Percentiles rank a stretch among this genome's conserved stretches.
Evolutionary conservation across 306 rosid genomes (phyloP).

Genomic region (Gillenia trifoliata): DNA sequence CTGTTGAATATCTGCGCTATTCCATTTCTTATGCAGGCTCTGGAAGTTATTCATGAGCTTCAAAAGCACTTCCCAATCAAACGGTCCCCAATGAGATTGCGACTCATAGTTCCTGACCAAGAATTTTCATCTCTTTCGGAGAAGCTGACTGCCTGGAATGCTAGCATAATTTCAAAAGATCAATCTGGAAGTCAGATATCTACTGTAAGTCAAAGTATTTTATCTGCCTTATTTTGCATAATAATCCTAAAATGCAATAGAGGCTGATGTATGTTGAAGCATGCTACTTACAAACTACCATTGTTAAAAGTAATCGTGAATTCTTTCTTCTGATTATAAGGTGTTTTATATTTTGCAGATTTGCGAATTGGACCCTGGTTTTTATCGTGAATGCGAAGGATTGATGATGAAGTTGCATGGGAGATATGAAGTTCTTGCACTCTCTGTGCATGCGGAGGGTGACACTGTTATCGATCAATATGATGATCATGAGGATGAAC

Average conservation of each 20-base stretch:
- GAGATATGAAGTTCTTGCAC: conserved; percentile 84
- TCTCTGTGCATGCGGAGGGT: conserved; percentile 69
- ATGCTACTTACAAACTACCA: neutral
- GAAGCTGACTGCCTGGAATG: conserved; percentile 67
- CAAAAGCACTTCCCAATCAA: conserved; percentile 87
- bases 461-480: conserved; percentile 64
- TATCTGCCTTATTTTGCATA: neutral
- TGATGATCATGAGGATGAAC: conserved; percentile 53
- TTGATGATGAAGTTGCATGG: conserved; percentile 59
- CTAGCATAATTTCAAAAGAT: conserved; percentile 57
- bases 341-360: conserved; percentile 24
- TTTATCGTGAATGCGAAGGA: conserved; percentile 75
- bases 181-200: conserved; percentile 58
- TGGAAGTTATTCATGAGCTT: conserved; percentile 95
- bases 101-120: conserved; percentile 51
- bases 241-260: neutral
- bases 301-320: neutral
- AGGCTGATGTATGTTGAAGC: neutral
- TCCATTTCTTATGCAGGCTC: conserved; percentile 52
- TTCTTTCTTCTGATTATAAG: neutral
- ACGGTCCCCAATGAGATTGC: conserved; percentile 81
- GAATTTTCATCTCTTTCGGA: conserved; percentile 48
- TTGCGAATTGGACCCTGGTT: conserved; percentile 85
- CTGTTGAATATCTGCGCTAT: neutral
- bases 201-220: conserved; percentile 44